Evolutionary conservation across 495 filamentous ascomycete species (phyloP).

Genomic region (Hypoxylon subgilvum): DNA sequence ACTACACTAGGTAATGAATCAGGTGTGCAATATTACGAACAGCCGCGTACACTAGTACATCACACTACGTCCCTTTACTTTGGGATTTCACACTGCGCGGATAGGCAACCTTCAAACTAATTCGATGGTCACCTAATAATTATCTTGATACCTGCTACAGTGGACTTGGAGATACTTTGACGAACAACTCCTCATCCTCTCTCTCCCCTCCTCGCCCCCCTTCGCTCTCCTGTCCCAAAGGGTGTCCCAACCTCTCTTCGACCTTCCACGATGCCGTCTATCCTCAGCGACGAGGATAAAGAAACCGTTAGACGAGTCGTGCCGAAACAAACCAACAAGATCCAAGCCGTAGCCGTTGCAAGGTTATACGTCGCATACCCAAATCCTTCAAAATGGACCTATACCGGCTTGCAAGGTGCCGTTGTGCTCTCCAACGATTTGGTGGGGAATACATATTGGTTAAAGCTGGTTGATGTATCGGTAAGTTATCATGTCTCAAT

Average conservation of each 20-base stretch:
- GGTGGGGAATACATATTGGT: constrained; percentile 93
- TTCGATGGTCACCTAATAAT: constrained; percentile 32
- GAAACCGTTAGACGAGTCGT: constrained; percentile 89
- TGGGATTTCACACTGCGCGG: constrained; percentile 10
- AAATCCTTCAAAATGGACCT: constrained; percentile 84
- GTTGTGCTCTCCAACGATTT: constrained; percentile 92
- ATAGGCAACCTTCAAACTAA: constrained; percentile 17
- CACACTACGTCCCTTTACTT: neutral
- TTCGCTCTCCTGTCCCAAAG: constrained; percentile 9
- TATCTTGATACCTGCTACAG: constrained; percentile 4
- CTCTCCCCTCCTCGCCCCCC: no score
- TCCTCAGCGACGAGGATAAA: constrained; percentile 89
- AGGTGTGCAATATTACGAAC: constrained; percentile 14
- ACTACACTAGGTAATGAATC: neutral
- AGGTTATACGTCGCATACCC: constrained; percentile 94
- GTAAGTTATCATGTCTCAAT: constrained; percentile 58
- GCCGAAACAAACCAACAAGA: constrained; percentile 92
- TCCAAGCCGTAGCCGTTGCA: constrained; percentile 89
- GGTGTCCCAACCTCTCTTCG: constrained; percentile 27
- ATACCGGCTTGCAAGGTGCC: constrained; percentile 92
- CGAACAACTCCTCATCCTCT: no score
- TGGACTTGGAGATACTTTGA: no score
- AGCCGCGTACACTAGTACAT: constrained; percentile 19
- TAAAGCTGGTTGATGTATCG: constrained; percentile 96
- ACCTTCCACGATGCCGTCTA: constrained; percentile 74